Percentiles rank a stretch among this genome's conserved stretches.
phyloP scores from a whole-genome alignment of 2,329 filamentous ascomycete species.

The Colletotrichum tanaceti region DNA sequence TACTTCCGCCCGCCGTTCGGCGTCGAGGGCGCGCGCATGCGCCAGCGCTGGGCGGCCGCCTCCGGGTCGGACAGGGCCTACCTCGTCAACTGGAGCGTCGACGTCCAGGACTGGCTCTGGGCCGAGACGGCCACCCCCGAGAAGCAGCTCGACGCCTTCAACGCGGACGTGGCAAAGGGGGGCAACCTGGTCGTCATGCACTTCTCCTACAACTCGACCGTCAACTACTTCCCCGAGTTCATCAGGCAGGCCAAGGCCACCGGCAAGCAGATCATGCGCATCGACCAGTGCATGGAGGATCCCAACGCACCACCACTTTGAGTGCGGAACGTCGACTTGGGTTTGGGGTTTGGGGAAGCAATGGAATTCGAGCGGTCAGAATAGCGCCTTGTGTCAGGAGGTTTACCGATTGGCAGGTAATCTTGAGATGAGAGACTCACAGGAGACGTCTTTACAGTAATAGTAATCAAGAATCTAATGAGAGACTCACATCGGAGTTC shows the following conservation, averaged over 20 bases:
- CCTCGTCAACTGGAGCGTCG: conserved; percentile 76
- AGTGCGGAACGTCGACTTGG: not conserved
- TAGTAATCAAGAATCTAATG: too few relatives aligned
- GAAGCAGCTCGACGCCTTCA: conserved; percentile 74
- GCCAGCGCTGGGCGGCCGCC: conserved; percentile 68
- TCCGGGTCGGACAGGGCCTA: conserved; percentile 63
- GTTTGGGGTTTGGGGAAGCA: too few relatives aligned
- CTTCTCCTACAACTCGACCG: conserved; percentile 73
- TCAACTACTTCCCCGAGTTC: conserved; percentile 72
- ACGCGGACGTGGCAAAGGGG: conserved; percentile 70
- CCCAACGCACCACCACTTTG: conserved; percentile 62
- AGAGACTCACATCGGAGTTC: too few relatives aligned
- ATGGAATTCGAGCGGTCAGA: too few relatives aligned
- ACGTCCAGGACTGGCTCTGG: conserved; percentile 79
- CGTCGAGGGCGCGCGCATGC: conserved; percentile 73
- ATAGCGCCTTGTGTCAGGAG: too few relatives aligned
- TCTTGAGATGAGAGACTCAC: too few relatives aligned
- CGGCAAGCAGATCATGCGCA: conserved; percentile 73
- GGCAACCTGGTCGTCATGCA: conserved; percentile 76
- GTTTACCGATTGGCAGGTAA: too few relatives aligned
- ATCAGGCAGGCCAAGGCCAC: conserved; percentile 72
- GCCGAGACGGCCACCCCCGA: conserved; percentile 70
- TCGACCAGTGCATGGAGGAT: conserved; percentile 75
- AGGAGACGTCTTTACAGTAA: too few relatives aligned
- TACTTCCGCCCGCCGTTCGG: conserved; percentile 80